Base-by-base conservation (phyloP, 371 early-diverging fungal species). In the Dichotomocladium elegans region DNA sequence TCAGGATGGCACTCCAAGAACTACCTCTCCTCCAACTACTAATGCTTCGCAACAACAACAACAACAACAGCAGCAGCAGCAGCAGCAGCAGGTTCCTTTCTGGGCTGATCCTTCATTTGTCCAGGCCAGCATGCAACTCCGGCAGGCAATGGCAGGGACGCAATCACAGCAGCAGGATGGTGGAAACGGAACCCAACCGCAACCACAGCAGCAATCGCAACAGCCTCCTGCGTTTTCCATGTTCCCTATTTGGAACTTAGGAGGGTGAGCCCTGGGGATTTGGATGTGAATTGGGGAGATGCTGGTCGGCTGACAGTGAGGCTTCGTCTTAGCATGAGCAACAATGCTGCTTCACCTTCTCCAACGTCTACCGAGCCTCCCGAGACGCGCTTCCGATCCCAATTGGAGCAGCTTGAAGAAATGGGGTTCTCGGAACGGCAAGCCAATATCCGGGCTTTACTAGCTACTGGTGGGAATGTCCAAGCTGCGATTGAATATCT, bases 381-480 rank as follows among this genome's bases (percentile, higher is more conserved):
- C 40, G 82, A 82, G 53, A 72, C 78, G 48, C 81, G 81, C 41
- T 91, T 86, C 75, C 80, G 79, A 52, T 61, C 75, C 41, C 85
- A 92, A 67, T 70, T 92, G 12, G 83, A 72, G 11, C 81, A 83
- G 46, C 64, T 94, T 43, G 86, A 86, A 49, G 90, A 92, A 49
- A 91, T 91, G 87, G 95, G 95, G 17, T 94, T 93, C 58, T 59
- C 74, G 22, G 88, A 93, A 67, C 74, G 79, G 27, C 76, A 78
- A 42, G 72, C 77, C 34, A 94, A 93, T 70, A 64, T 89, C 4
- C 76, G 85, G 25, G 88, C 90, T 2, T 74, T 92, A 34, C 64
- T 86, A 42, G 85, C 85, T n/a, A 81, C 86, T 28, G 83, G 88
- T 43, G 93, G 93, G 15, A 82, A 92, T 63, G 82, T 90, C 27